phyloP scores from a whole-genome alignment of 2,329 filamentous ascomycete genomes.

The Aspergillus pseudotamarii region DNA sequence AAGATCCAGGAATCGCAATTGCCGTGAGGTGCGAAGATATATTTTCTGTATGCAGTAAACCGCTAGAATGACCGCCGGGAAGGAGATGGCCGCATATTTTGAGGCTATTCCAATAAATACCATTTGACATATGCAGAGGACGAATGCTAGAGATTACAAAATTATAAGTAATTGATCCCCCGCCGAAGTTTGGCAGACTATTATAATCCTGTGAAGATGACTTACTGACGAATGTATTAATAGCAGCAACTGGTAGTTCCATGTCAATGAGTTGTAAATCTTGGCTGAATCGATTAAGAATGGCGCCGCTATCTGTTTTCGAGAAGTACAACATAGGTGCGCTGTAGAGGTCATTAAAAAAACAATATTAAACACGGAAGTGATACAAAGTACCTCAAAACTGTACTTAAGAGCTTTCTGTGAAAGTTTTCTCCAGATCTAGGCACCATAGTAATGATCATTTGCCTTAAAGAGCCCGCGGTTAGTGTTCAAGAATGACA shows the following conservation, averaged over 20 bases:
- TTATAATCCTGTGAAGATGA: not conserved
- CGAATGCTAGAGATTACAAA: conserved; percentile 19
- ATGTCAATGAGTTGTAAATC: conserved; percentile 49
- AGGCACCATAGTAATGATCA: conserved; percentile 58
- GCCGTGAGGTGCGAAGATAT: conserved; percentile 63
- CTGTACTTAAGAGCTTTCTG: conserved; percentile 50
- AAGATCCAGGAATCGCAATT: conserved; percentile 63
- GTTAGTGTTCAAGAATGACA: not conserved
- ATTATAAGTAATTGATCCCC: not conserved
- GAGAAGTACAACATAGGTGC: conserved; percentile 49
- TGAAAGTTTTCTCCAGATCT: conserved; percentile 56
- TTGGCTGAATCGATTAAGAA: conserved; percentile 49
- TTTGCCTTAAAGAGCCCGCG: conserved; percentile 37
- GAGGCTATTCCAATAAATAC: conserved; percentile 53
- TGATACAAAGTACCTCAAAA: conserved; percentile 41
- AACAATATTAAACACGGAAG: conserved; percentile 22
- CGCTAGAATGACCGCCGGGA: conserved; percentile 52
- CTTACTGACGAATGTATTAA: conserved; percentile 44
- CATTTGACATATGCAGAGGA: conserved; percentile 49
- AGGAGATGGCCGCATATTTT: conserved; percentile 52
- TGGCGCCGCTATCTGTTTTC: conserved; percentile 43
- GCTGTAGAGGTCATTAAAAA: conserved; percentile 23
- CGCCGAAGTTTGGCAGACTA: not conserved
- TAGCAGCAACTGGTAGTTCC: conserved; percentile 44
- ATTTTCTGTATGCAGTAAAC: conserved; percentile 58